Conservation (phyloP, 345 rosid genomes). For the Geranium rotundifolium region DNA sequence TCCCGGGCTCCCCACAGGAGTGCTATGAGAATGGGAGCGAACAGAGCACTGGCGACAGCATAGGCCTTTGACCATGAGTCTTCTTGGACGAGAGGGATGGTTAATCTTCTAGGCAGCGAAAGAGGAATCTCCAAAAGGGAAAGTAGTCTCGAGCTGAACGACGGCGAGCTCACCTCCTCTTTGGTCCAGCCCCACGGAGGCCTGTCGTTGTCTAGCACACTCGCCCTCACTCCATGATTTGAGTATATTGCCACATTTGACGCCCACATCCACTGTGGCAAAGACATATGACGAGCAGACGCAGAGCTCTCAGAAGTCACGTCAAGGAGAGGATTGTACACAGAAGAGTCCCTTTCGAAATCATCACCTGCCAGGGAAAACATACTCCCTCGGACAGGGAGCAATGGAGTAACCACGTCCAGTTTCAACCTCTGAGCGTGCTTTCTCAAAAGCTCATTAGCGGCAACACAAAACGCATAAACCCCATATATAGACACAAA, state of each 20-base stretch:
- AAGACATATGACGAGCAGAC: too few species aligned
- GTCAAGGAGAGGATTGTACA: slow-evolving; percentile 26
- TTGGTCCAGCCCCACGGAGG: slow-evolving; percentile 42
- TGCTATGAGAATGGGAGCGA: slow-evolving; percentile 61
- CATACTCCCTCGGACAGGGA: slow-evolving; percentile 24
- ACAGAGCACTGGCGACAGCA: slow-evolving; percentile 63
- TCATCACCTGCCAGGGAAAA: slow-evolving; percentile 24
- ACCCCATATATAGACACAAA: slow-evolving; percentile 61
- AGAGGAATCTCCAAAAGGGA: slow-evolving; percentile 56
- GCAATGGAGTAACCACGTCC: slow-evolving; percentile 28
- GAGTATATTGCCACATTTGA: slow-evolving; percentile 39
- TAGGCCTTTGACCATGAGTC: slow-evolving; percentile 68
- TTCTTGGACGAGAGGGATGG: slow-evolving; percentile 63
- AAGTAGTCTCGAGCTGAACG: slow-evolving; percentile 28
- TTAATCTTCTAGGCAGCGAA: slow-evolving; percentile 54
- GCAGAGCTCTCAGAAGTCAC: slow-evolving; percentile 24
- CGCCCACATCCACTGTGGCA: slow-evolving; percentile 51
- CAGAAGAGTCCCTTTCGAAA: slow-evolving; percentile 13
- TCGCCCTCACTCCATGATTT: slow-evolving; percentile 12
- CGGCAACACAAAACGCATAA: slow-evolving; percentile 66
- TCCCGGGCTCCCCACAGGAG: slow-evolving; percentile 52
- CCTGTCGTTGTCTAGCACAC: slow-evolving; percentile 22
- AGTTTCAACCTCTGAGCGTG: slow-evolving; percentile 32
- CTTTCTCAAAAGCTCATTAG: slow-evolving; percentile 69
- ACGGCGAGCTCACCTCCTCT: slow-evolving; percentile 1